Evolutionary conservation across 306 rosid genomes (phyloP), one percentile per base, ranked within the genome.

Genomic region (Crotalaria pallida): DNA sequence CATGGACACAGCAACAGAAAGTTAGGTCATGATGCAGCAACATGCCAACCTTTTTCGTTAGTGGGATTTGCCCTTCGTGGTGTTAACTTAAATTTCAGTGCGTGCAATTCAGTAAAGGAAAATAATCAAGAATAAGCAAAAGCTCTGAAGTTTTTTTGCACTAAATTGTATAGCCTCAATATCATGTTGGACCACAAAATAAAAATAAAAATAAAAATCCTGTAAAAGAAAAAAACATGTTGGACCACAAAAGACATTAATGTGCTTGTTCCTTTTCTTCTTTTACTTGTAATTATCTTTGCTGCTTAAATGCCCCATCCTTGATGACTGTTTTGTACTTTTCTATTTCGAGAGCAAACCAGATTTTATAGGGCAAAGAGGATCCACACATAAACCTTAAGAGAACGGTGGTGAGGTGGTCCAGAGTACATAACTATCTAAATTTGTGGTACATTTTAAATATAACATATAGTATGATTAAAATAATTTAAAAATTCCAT

Each of bases 11-110:
- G 57, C 70, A 70, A 40, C 78, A 58, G 58, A 70, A 70, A 70
- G 64, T 65, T 72, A 75, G 77, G 74, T 22, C 66, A 19, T 73
- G 79, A 73, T 60, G 49, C 60, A 15, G 69, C 47, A 67, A 60
- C 4, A 59, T 58, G 75, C 81, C 78, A 50, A 71, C 43, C 23
- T 75, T 65, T 65, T 65, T 58, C n/a, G 52, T 50, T 57, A 75
- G 74, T 64, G 69, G 69, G 60, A 72, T 72, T 59, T 65, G 68
- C 73, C 62, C 47, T 63, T 41, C 59, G 10, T 51, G 56, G 55
- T 55, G 44, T 11, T 45, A 4, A 29, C 15, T 53, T 70, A 5
- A 59, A 11, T 60, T 69, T 29, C 61, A 57, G 16, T 65, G 12
- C 10, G 57, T 64, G 40, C 16, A 10, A 6, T 17, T 26, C 19